phyloP scores from a whole-genome alignment of 805 yeast species.

The Zygoascus tannicola region DNA sequence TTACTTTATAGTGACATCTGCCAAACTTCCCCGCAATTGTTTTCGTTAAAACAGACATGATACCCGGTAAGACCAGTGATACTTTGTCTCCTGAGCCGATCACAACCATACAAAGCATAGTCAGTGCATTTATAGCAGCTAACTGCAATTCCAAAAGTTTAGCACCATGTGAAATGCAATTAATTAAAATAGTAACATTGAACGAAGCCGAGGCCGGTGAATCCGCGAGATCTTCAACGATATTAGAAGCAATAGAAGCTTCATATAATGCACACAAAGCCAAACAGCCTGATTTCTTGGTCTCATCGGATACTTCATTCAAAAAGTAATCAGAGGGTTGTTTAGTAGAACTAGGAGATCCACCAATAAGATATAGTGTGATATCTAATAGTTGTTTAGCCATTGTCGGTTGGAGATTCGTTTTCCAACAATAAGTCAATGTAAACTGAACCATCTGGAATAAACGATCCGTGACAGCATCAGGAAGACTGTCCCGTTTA shows the following conservation, averaged over 20 bases:
- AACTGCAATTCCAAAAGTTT: slow-evolving; percentile 14
- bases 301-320: slow-evolving; percentile 12
- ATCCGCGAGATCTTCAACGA: slow-evolving; percentile 9
- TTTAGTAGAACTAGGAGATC: slow-evolving; percentile 14
- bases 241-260: slow-evolving; percentile 11
- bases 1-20: slow-evolving; percentile 17
- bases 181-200: slow-evolving; percentile 17
- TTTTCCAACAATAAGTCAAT: slow-evolving; percentile 40
- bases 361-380: slow-evolving; percentile 16
- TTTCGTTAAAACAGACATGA: slow-evolving; percentile 23
- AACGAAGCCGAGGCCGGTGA: slow-evolving; percentile 20
- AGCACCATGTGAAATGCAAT: slow-evolving; percentile 16
- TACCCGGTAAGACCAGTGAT: slow-evolving; percentile 26
- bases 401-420: slow-evolving; percentile 12
- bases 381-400: slow-evolving; percentile 22
- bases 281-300: slow-evolving; percentile 21
- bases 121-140: slow-evolving; percentile 16
- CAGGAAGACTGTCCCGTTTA: slow-evolving; percentile 34
- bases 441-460: slow-evolving; percentile 38
- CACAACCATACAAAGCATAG: slow-evolving; percentile 6
- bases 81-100: slow-evolving; percentile 18
- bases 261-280: slow-evolving; percentile 17
- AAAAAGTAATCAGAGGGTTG: slow-evolving; percentile 12
- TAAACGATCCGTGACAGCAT: slow-evolving; percentile 37
- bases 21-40: slow-evolving; percentile 18